Evolutionary conservation across 2,329 filamentous ascomycete species (phyloP).

Genomic region (Magnaporthiopsis rhizophila): DNA sequence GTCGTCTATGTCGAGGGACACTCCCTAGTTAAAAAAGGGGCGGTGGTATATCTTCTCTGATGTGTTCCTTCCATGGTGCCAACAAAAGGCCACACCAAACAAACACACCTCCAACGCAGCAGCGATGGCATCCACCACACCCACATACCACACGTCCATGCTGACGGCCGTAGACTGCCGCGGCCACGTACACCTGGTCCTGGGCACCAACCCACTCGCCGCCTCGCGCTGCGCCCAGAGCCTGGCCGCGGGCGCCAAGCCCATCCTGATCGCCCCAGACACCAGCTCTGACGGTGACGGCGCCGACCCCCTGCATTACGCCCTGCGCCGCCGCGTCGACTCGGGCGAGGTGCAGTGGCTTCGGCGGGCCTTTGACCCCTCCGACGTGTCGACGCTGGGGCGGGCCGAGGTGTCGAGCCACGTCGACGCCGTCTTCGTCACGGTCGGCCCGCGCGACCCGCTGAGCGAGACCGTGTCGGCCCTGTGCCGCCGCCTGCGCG

Average conservation of each 20-base stretch:
- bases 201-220: conserved; percentile 84
- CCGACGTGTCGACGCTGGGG: conserved; percentile 69
- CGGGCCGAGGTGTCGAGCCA: conserved; percentile 67
- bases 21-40: too few relatives aligned
- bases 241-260: conserved; percentile 70
- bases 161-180: conserved; percentile 66
- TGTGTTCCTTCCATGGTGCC: too few relatives aligned
- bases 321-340: conserved; percentile 55
- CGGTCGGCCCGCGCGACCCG: conserved; percentile 41
- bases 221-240: conserved; percentile 73
- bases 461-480: conserved; percentile 53
- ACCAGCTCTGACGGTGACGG: conserved; percentile 25
- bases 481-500: conserved; percentile 69
- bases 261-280: conserved; percentile 67
- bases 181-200: conserved; percentile 69
- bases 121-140: background rate
- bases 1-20: background rate
- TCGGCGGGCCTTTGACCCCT: conserved; percentile 57
- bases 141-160: conserved; percentile 37
- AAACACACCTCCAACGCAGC: background rate
- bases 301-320: conserved; percentile 40
- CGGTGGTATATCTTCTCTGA: background rate
- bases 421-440: conserved; percentile 91
- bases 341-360: conserved; percentile 59
- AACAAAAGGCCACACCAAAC: too few relatives aligned